Evolutionary conservation across 108 stramenopile species (phyloP).

Genomic region (Cyclostephanos tholiformis): DNA sequence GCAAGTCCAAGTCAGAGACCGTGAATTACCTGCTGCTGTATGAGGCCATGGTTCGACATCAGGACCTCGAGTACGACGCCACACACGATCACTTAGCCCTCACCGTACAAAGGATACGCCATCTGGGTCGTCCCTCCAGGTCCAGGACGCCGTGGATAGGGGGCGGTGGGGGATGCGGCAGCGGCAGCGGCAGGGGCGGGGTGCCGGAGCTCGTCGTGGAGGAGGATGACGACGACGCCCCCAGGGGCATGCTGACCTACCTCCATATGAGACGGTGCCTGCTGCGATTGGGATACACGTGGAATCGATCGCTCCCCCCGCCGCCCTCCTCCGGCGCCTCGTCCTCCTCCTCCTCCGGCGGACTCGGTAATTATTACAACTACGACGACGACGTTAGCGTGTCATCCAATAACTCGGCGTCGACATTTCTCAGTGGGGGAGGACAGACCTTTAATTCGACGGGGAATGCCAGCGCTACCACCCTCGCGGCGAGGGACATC

Average conservation of each 20-base stretch:
- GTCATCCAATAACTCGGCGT: slow-evolving; percentile 23
- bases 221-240: slow-evolving; percentile 5
- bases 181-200: too few species aligned
- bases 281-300: slow-evolving; percentile 44
- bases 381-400: slow-evolving; percentile 46
- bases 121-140: slow-evolving; percentile 14
- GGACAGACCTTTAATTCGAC: slow-evolving; percentile 1
- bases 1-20: slow-evolving; percentile 39
- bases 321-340: neutral
- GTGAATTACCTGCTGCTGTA: slow-evolving; percentile 45
- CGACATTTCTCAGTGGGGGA: slow-evolving; percentile 29
- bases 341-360: neutral
- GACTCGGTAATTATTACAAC: neutral
- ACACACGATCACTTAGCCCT: slow-evolving; percentile 35
- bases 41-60: slow-evolving; percentile 47
- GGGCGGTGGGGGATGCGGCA: neutral
- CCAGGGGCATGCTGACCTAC: slow-evolving; percentile 42
- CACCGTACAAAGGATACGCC: slow-evolving; percentile 29
- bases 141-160: neutral
- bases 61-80: slow-evolving; percentile 46
- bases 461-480: too few species aligned
- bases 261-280: slow-evolving; percentile 46
- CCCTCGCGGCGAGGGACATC: slow-evolving; percentile 24
- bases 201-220: slow-evolving; percentile 4
- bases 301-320: slow-evolving; percentile 35